These are phyloP conservation scores for Xylaria palmicola DNA, from an alignment of 495 filamentous ascomycete genomes.

Conservation along the genomic window DNA sequence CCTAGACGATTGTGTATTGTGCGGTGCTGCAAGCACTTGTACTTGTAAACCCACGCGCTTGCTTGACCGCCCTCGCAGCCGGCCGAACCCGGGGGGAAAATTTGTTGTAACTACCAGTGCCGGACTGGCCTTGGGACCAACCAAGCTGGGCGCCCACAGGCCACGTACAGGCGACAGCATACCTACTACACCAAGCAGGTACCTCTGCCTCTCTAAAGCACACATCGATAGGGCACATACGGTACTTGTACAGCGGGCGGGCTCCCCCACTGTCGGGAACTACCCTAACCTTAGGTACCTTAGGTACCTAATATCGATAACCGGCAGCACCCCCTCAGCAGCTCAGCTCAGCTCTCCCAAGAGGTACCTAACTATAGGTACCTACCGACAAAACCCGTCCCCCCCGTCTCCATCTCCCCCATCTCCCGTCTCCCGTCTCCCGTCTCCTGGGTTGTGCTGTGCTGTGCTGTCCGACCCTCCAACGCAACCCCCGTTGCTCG, in stretches of 20 bases:
- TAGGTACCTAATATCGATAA: slow-evolving; percentile 15
- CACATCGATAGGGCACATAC: slow-evolving; percentile 12
- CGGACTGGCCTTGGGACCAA: no score
- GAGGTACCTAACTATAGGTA: not conserved
- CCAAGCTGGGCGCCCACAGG: no score
- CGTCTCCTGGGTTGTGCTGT: not conserved
- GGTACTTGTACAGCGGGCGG: not conserved
- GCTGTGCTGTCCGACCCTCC: not conserved
- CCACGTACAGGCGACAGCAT: not conserved
- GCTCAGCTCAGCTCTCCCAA: not conserved
- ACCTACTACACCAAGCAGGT: not conserved
- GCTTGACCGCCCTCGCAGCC: no score
- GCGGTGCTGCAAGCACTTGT: slow-evolving; percentile 6
- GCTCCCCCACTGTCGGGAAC: no score
- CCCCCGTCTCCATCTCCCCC: not conserved
- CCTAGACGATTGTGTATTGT: not conserved
- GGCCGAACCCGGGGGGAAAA: no score
- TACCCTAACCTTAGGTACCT: no score
- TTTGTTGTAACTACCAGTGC: not conserved
- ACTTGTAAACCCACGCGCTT: not conserved
- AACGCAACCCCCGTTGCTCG: slow-evolving; percentile 6
- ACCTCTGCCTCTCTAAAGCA: not conserved
- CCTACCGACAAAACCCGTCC: no score
- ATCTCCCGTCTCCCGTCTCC: not conserved
- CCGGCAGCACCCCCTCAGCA: not conserved